Percentiles rank a stretch among this genome's conserved stretches.
Conservation (phyloP, 768 basidiomycete genomes). For the Collybiopsis luxurians region DNA sequence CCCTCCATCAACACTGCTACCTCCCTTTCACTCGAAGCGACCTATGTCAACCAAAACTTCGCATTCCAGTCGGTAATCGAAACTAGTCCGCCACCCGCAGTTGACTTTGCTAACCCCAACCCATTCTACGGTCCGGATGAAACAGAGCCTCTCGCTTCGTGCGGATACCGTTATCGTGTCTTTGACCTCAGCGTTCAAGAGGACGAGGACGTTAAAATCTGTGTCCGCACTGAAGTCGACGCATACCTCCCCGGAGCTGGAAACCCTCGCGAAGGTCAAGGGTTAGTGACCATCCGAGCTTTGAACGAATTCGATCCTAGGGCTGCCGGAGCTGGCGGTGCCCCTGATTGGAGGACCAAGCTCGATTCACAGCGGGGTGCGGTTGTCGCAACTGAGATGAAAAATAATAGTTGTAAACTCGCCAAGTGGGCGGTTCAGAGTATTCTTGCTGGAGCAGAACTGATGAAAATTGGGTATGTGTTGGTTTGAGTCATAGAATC, state of each 20-base stretch:
- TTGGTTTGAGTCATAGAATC: neutral
- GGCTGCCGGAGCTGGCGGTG: constrained; percentile 86
- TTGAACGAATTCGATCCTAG: constrained; percentile 96
- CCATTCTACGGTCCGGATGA: constrained; percentile 95
- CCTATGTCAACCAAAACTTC: constrained; percentile 99
- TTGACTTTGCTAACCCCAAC: constrained; percentile 84
- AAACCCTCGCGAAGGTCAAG: constrained; percentile 65
- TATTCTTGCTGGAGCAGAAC: constrained; percentile 90
- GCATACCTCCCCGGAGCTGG: constrained; percentile 69
- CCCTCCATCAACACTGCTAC: constrained; percentile 92
- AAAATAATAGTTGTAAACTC: constrained; percentile 98
- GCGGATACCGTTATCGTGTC: constrained; percentile 93
- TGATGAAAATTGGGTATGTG: constrained; percentile 94
- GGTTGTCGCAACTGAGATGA: constrained; percentile 99
- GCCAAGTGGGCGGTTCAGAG: constrained; percentile 98
- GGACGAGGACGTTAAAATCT: constrained; percentile 88
- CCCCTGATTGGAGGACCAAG: constrained; percentile 99
- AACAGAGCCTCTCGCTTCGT: constrained; percentile 92
- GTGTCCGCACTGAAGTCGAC: constrained; percentile 96
- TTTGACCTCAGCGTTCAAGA: constrained; percentile 91
- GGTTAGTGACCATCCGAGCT: constrained; percentile 88
- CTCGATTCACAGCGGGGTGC: constrained; percentile 95
- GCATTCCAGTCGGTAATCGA: constrained; percentile 93
- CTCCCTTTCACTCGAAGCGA: constrained; percentile 93
- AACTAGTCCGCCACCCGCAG: constrained; percentile 52